Conservation (phyloP, 163 green algal species). For the Trebouxia gelatinosa region DNA sequence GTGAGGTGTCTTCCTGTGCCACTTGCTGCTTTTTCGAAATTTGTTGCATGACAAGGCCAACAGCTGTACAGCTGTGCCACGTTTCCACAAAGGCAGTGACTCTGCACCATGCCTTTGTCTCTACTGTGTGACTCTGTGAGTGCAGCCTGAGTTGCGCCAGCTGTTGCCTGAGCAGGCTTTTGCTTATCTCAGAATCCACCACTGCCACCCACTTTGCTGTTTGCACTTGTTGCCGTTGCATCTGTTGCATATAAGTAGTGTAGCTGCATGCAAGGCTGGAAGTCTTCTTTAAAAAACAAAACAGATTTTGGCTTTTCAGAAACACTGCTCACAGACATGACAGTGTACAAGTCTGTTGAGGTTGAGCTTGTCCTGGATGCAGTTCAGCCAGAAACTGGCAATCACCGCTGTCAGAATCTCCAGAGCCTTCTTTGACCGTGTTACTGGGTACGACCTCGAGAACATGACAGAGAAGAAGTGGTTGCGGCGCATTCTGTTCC, state of each 20-base stretch:
- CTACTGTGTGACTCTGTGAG: no score
- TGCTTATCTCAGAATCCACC: no score
- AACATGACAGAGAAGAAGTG: constrained; percentile 73
- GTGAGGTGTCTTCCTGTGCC: not conserved
- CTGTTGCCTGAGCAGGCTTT: no score
- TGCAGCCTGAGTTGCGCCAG: no score
- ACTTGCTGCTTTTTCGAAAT: not conserved
- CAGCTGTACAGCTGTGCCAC: not conserved
- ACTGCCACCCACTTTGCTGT: not conserved
- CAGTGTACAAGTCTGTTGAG: not conserved
- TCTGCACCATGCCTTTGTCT: no score
- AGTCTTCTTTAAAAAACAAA: not conserved
- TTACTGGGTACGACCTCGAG: constrained; percentile 67
- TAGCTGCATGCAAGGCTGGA: not conserved
- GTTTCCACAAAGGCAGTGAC: not conserved
- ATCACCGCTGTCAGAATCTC: constrained; percentile 46
- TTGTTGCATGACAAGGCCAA: not conserved
- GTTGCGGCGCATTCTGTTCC: constrained; percentile 82
- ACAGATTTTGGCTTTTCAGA: not conserved
- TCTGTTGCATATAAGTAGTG: not conserved
- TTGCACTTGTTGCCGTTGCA: not conserved
- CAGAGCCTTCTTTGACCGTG: constrained; percentile 69
- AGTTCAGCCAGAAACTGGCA: constrained; percentile 39
- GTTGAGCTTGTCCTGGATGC: not conserved
- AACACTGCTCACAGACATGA: not conserved